A percentile compares a stretch with the other conserved stretches of the same genome.
Evolutionary conservation across 305 asterid species (phyloP).

Genomic region (Salvia sclarea): DNA sequence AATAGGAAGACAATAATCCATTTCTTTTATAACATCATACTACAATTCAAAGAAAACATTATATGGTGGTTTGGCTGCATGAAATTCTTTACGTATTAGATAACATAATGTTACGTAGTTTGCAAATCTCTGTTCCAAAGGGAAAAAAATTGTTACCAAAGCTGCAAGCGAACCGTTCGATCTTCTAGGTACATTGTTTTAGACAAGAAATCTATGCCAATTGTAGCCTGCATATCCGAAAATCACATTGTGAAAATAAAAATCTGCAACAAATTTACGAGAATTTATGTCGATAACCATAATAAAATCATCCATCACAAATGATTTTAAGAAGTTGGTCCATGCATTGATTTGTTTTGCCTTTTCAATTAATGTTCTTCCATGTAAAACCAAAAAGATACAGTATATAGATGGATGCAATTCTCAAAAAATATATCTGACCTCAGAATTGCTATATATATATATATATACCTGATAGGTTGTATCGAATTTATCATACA

Average conservation of each 20-base stretch:
- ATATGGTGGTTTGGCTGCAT: neutral
- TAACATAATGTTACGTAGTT: neutral
- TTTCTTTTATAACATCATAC: neutral
- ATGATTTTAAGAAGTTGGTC: neutral
- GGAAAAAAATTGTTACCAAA: conserved; percentile 41
- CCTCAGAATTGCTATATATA: too few relatives aligned
- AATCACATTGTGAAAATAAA: neutral
- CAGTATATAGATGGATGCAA: too few relatives aligned
- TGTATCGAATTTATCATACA: conserved; percentile 83
- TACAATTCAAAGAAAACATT: neutral
- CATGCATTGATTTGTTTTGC: neutral
- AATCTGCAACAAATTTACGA: neutral
- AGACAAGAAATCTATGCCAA: conserved; percentile 61
- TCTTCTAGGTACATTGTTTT: conserved; percentile 71
- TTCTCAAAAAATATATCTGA: too few relatives aligned
- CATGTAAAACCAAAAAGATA: neutral
- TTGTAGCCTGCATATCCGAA: conserved; percentile 47
- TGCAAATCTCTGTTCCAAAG: neutral
- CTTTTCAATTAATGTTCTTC: neutral
- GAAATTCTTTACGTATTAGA: neutral
- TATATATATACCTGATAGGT: conserved; percentile 67
- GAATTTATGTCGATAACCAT: neutral
- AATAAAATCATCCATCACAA: neutral
- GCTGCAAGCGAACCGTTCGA: conserved; percentile 66
- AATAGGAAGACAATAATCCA: too few relatives aligned